Evolutionary conservation across 441 rosid species (phyloP), one percentile per base, ranked within the genome.

Genomic region (Erysimum pusillum): DNA sequence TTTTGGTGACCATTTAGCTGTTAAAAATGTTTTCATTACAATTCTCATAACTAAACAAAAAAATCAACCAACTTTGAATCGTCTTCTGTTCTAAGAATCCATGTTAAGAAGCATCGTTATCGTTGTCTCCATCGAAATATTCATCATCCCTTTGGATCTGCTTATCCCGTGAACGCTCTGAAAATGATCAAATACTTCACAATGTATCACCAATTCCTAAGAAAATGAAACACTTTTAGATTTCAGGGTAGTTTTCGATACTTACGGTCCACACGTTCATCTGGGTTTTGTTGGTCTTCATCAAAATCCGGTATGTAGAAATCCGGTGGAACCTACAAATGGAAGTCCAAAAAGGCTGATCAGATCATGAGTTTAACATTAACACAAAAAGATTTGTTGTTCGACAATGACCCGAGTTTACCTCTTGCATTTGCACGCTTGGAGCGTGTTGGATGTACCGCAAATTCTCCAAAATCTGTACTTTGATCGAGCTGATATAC

Each of bases 361-460:
- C 61, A 63, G 31, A 28, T 28, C 31, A 28, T n/a, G 17, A 53
- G 46, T 18, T 45, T 2, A 4, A 49, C 31, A 28, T n/a, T 25
- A 35, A 59, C 35, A 54, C 45, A 70, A n/a, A n/a, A n/a, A 46
- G 5, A 63, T 9, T 10, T 52, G 5, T 28, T 10, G 58, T n/a
- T n/a, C n/a, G n/a, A n/a, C n/a, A n/a, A n/a, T 41, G 42, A 46
- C 35, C 28, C 41, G 3, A 25, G 59, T 87, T 77, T 77, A 91
- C 99, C 97, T 96, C 99, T 63, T 96, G 99, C 97, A 96, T 85
- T 78, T 96, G 97, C 59, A 91, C 97, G 63, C 97, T 83, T 0
- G 99, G 99, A 63, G 99, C 98, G 68, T 96, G 99, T 67, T 93
- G 99, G 69, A 96, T 93, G 85, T 81, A 75, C 5, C 97, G 91